These are phyloP conservation scores for Coemansia guatemalensis DNA, from an alignment of 192 early-diverging fungal genomes.

Conservation along the genomic window DNA sequence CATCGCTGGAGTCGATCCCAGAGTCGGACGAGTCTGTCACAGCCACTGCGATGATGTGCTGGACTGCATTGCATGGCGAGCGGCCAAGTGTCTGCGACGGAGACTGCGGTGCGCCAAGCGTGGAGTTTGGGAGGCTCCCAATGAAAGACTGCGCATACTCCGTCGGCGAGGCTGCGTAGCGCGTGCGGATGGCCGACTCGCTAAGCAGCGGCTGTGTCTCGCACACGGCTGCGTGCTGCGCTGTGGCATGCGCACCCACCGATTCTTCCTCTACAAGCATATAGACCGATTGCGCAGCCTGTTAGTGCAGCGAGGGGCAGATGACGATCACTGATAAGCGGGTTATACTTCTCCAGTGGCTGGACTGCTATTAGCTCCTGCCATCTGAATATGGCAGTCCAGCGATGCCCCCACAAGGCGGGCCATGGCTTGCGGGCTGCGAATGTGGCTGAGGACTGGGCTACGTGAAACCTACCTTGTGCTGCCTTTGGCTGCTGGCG, in stretches of 20 bases:
- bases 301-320: neutral
- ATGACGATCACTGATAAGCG: neutral
- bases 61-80: slow-evolving; percentile 16
- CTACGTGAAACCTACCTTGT: slow-evolving; percentile 12
- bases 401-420: neutral
- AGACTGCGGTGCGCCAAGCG: slow-evolving; percentile 1
- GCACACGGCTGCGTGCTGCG: slow-evolving; percentile 1
- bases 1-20: slow-evolving; percentile 22
- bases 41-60: slow-evolving; percentile 25
- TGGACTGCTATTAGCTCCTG: neutral
- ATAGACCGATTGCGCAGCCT: neutral
- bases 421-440: neutral
- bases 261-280: slow-evolving; percentile 15
- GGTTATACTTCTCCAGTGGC: too few relatives aligned
- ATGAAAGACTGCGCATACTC: slow-evolving; percentile 49
- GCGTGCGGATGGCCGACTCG: slow-evolving; percentile 46
- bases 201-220: slow-evolving; percentile 48
- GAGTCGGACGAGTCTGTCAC: slow-evolving; percentile 33
- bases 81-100: slow-evolving; percentile 12
- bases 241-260: neutral
- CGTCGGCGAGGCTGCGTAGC: slow-evolving; percentile 34
- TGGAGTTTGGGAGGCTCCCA: slow-evolving; percentile 7
- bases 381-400: neutral
- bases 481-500: slow-evolving; percentile 6
- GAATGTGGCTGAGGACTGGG: neutral